Conservation (phyloP, 768 basidiomycete species). For the Serendipita vermifera region DNA sequence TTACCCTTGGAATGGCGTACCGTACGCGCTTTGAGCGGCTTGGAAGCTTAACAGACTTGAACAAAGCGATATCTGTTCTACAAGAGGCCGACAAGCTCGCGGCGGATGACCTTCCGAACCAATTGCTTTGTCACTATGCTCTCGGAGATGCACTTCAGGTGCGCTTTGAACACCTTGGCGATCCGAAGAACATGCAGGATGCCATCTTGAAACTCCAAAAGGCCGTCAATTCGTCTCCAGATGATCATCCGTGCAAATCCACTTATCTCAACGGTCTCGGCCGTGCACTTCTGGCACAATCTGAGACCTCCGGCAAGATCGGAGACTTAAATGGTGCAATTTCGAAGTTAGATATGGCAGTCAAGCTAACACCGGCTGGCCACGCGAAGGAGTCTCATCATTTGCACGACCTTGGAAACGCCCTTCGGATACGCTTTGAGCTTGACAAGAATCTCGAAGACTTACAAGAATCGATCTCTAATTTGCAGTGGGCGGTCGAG, state of each 20-base stretch:
- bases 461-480: constrained; percentile 11
- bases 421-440: constrained; percentile 8
- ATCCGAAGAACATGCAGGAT: background rate
- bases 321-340: background rate
- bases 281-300: background rate
- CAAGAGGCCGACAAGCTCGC: constrained; percentile 14
- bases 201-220: background rate
- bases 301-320: background rate
- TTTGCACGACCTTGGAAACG: constrained; percentile 13
- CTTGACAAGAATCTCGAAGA: constrained; percentile 5
- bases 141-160: background rate
- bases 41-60: constrained; percentile 20
- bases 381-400: constrained; percentile 8
- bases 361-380: constrained; percentile 4
- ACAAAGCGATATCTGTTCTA: constrained; percentile 16
- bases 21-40: constrained; percentile 18
- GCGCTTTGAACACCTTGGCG: background rate
- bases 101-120: constrained; percentile 10
- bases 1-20: background rate
- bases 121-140: background rate
- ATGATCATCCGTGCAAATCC: background rate
- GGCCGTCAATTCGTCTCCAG: background rate
- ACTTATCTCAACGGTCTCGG: background rate
- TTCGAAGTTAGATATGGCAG: background rate
- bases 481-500: background rate